Evolutionary conservation across 2,329 filamentous ascomycete genomes (phyloP).

Genomic region (Cercospora brassicicola): DNA sequence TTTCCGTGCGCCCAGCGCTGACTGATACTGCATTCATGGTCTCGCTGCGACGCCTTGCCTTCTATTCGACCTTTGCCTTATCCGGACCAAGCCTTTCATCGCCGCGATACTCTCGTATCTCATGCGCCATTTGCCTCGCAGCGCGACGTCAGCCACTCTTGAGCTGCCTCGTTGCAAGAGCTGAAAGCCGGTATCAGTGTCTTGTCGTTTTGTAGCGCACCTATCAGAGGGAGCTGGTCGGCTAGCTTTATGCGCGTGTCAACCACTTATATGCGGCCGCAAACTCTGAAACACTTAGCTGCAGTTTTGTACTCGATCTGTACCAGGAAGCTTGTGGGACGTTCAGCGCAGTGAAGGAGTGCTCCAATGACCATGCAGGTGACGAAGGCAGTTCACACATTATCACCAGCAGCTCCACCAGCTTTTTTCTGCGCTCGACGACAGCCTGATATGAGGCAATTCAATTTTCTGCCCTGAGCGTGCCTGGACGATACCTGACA

Average conservation of each 20-base stretch:
- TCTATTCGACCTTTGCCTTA: background rate
- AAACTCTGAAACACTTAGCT: constrained; percentile 20
- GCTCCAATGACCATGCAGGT: background rate
- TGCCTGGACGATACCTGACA: background rate
- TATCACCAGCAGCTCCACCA: background rate
- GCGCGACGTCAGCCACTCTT: background rate
- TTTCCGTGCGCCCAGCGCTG: background rate
- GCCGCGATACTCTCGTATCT: background rate
- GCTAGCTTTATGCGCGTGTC: constrained; percentile 15
- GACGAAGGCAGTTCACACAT: no score
- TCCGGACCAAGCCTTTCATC: background rate
- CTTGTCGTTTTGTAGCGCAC: constrained; percentile 1
- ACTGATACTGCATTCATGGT: background rate
- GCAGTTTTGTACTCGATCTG: constrained; percentile 15
- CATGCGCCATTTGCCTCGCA: background rate
- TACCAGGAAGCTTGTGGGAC: constrained; percentile 14
- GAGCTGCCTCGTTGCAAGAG: background rate
- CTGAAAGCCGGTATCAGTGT: constrained; percentile 1
- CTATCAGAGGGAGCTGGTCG: background rate
- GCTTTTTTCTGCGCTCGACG: background rate
- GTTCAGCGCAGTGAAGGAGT: background rate
- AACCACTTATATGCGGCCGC: constrained; percentile 16
- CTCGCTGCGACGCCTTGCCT: background rate
- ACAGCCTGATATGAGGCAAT: background rate
- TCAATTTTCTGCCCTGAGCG: background rate